A percentile compares a stretch with the other conserved stretches of the same genome.
Evolutionary conservation across 805 yeast genomes (phyloP).

Genomic region (Komagataella kurtzmanii): DNA sequence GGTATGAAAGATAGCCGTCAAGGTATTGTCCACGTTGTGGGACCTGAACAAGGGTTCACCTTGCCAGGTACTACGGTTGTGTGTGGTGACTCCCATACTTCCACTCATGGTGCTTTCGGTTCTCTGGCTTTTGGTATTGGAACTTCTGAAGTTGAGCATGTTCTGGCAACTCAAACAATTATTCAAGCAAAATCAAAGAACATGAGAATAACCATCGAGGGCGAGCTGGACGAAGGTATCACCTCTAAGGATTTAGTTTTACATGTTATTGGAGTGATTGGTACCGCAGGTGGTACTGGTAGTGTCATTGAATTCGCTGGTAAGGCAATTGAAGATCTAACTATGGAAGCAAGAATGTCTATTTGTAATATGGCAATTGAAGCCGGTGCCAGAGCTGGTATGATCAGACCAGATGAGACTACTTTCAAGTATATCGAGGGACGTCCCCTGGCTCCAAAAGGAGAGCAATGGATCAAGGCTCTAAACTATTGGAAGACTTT

Average conservation of each 20-base stretch:
- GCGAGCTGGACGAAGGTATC: conserved; percentile 76
- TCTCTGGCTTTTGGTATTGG: conserved; percentile 97
- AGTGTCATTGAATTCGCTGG: conserved; percentile 95
- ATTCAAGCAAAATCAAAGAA: conserved; percentile 93
- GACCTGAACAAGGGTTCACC: conserved; percentile 98
- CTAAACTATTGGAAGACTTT: conserved; percentile 82
- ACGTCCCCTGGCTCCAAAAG: conserved; percentile 90
- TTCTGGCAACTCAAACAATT: conserved; percentile 91
- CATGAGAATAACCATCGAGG: conserved; percentile 81
- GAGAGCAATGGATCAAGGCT: conserved; percentile 93
- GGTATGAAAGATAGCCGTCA: conserved; percentile 94
- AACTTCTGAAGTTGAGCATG: conserved; percentile 98
- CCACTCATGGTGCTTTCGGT: conserved; percentile 98
- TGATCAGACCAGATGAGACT: conserved; percentile 90
- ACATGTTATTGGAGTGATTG: conserved; percentile 91
- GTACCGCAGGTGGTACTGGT: conserved; percentile 99
- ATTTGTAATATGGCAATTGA: conserved; percentile 99
- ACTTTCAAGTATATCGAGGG: conserved; percentile 86
- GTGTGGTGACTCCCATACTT: conserved; percentile 98
- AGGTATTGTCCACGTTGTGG: conserved; percentile 97
- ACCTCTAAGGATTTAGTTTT: conserved; percentile 92
- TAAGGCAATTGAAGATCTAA: conserved; percentile 74
- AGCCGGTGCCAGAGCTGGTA: conserved; percentile 99
- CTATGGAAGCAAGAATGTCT: conserved; percentile 98
- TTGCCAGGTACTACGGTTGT: conserved; percentile 98